Conservation (phyloP, 768 basidiomycete species). For the Botryobasidium botryosum region DNA sequence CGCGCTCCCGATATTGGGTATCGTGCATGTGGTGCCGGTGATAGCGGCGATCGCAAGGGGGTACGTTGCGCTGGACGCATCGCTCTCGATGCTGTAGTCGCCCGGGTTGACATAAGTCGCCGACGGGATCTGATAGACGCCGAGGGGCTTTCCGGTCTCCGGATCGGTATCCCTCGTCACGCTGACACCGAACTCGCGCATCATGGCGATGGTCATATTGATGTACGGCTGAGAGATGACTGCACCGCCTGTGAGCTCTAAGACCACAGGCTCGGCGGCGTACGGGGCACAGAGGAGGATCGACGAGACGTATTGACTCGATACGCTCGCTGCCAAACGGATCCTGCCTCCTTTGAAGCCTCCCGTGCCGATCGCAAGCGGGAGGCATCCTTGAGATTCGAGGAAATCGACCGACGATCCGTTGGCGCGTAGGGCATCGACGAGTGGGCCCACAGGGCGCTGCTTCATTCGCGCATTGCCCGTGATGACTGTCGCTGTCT, state of each 20-base stretch:
- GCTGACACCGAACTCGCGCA: conserved; percentile 75
- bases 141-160: conserved; percentile 40
- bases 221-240: conserved; percentile 99
- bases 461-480: conserved; percentile 99
- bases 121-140: conserved; percentile 77
- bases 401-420: conserved; percentile 63
- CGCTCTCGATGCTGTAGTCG: conserved; percentile 81
- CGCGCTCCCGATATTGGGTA: conserved; percentile 73
- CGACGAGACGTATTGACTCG: conserved; percentile 95
- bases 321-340: conserved; percentile 82
- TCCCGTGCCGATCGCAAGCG: conserved; percentile 52
- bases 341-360: conserved; percentile 73
- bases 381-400: conserved; percentile 71
- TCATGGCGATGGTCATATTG: conserved; percentile 99
- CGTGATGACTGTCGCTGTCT: conserved; percentile 60
- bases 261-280: conserved; percentile 60
- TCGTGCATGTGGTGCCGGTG: conserved; percentile 91
- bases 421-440: conserved; percentile 72
- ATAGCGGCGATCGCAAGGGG: conserved; percentile 94
- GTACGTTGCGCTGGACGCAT: conserved; percentile 92
- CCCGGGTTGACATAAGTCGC: conserved; percentile 61
- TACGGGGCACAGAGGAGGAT: conserved; percentile 95
- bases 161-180: conserved; percentile 51
- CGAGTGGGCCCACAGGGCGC: conserved; percentile 88
- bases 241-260: conserved; percentile 82